phyloP scores from a whole-genome alignment of 1,139 yeast species.

The Blastobotrys arbuscula region DNA sequence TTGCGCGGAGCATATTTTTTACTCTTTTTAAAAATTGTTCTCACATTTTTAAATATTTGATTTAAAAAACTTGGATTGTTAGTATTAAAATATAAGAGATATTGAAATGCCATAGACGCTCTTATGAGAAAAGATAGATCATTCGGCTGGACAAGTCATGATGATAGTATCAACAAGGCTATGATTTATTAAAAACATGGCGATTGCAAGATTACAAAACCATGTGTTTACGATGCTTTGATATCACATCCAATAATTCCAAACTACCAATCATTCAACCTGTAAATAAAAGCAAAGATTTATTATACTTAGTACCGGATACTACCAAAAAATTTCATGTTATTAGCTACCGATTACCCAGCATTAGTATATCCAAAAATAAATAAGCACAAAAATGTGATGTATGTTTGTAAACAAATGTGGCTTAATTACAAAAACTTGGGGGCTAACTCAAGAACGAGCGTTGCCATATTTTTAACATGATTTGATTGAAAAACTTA shows the following conservation, averaged over 20 bases:
- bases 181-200: slow-evolving; percentile 8
- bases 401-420: slow-evolving; percentile 54
- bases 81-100: no score
- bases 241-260: slow-evolving; percentile 12
- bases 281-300: slow-evolving; percentile 16
- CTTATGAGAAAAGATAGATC: slow-evolving; percentile 17
- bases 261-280: slow-evolving; percentile 16
- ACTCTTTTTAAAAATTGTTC: not conserved
- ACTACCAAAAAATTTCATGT: slow-evolving; percentile 53
- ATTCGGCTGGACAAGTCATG: slow-evolving; percentile 10
- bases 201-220: slow-evolving; percentile 15
- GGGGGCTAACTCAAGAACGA: slow-evolving; percentile 38
- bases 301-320: slow-evolving; percentile 43
- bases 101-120: no score
- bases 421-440: no score
- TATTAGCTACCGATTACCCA: slow-evolving; percentile 64
- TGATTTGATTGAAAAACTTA: slow-evolving; percentile 39
- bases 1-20: not conserved
- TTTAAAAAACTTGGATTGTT: no score
- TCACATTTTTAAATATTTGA: no score
- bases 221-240: slow-evolving; percentile 20
- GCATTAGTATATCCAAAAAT: slow-evolving; percentile 40
- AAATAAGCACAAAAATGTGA: slow-evolving; percentile 34
- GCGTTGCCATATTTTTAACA: slow-evolving; percentile 43
- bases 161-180: slow-evolving; percentile 11